Conservation (phyloP, 73 alveolate genomes). For the Diophrys sp. region DNA sequence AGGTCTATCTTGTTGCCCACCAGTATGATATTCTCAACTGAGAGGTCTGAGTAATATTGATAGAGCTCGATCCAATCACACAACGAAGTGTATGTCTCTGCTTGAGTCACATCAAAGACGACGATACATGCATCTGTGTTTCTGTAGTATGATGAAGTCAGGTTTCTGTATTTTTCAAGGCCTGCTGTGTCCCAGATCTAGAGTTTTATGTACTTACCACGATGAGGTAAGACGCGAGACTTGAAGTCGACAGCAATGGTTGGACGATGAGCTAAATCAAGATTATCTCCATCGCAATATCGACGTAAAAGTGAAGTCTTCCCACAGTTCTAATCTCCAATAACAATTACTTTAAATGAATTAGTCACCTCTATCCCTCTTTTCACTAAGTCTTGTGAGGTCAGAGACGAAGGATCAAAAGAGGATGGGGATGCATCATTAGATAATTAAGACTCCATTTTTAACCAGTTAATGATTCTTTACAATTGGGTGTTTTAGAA, state of each 20-base stretch:
- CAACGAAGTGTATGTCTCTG: neutral
- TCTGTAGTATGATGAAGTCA: slow-evolving; percentile 75
- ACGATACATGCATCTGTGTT: slow-evolving; percentile 73
- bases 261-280: too few relatives aligned
- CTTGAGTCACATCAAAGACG: neutral
- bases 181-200: slow-evolving; percentile 94
- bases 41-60: slow-evolving; percentile 11
- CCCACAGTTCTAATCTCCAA: too few relatives aligned
- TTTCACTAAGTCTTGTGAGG: too few relatives aligned
- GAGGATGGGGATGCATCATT: too few relatives aligned
- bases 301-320: too few relatives aligned
- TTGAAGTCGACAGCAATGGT: slow-evolving; percentile 77
- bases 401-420: too few relatives aligned
- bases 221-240: slow-evolving; percentile 42
- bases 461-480: too few relatives aligned
- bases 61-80: slow-evolving; percentile 1
- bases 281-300: too few relatives aligned
- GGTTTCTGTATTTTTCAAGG: slow-evolving; percentile 76
- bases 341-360: too few relatives aligned
- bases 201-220: slow-evolving; percentile 68
- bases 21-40: slow-evolving; percentile 74
- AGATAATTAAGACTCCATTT: too few relatives aligned
- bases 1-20: slow-evolving; percentile 89
- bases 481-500: slow-evolving; percentile 9
- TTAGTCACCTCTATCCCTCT: too few relatives aligned